Conservation (phyloP, 768 basidiomycete genomes). For the Ephemerocybe angulata region DNA sequence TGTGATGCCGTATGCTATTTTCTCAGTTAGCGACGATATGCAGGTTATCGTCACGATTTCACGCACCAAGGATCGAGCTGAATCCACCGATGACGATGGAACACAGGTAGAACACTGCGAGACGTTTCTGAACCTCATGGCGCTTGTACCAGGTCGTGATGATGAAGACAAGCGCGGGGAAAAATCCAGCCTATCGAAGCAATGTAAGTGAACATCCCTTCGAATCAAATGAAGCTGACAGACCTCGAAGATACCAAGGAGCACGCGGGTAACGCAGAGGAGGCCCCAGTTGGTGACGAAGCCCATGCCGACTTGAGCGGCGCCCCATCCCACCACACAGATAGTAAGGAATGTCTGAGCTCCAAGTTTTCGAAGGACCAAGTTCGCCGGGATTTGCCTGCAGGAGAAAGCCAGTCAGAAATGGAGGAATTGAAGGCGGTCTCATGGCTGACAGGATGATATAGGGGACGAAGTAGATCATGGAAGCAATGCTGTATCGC, state of each 20-base stretch:
- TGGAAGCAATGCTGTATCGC: slow-evolving; percentile 32
- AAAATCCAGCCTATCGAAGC: slow-evolving; percentile 30
- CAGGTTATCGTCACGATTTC: no score
- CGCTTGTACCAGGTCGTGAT: slow-evolving; percentile 42
- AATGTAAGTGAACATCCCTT: neutral
- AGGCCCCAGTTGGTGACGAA: slow-evolving; percentile 27
- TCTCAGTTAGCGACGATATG: no score
- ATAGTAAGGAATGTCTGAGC: slow-evolving; percentile 27
- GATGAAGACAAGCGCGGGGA: slow-evolving; percentile 39
- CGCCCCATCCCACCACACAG: slow-evolving; percentile 27
- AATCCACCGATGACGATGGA: slow-evolving; percentile 30
- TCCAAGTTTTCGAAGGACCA: slow-evolving; percentile 25
- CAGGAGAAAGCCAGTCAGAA: no score
- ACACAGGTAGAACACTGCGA: slow-evolving; percentile 31
- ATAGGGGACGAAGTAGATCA: slow-evolving; percentile 35
- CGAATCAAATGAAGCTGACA: slow-evolving; percentile 32
- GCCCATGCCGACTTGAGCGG: slow-evolving; percentile 30
- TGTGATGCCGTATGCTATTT: slow-evolving; percentile 28
- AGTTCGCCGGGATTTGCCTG: slow-evolving; percentile 19
- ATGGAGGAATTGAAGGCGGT: neutral
- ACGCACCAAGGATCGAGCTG: slow-evolving; percentile 24
- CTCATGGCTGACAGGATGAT: slow-evolving; percentile 28
- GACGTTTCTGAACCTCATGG: slow-evolving; percentile 40
- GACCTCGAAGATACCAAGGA: slow-evolving; percentile 28
- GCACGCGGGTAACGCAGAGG: slow-evolving; percentile 19